These are phyloP conservation scores for Fusarium nygamai DNA, from an alignment of 2,329 filamentous ascomycete genomes.

Conservation along the genomic window DNA sequence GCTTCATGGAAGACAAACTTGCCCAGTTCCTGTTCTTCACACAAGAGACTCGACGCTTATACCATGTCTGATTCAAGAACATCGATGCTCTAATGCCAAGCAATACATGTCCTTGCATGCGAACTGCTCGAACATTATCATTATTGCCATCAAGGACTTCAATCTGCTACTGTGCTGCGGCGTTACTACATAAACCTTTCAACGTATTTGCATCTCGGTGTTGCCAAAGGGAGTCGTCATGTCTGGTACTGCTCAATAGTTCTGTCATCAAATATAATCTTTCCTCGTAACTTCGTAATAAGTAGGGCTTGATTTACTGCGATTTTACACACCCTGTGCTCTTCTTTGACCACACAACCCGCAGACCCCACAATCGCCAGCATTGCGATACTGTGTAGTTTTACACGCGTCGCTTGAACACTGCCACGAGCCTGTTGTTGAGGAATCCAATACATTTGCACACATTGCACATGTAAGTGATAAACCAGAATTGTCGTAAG, in stretches of 20 bases:
- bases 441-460: slow-evolving; percentile 71
- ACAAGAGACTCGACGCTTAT: not conserved
- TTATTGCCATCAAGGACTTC: not conserved
- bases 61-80: not conserved
- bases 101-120: not conserved
- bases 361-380: slow-evolving; percentile 74
- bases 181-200: not conserved
- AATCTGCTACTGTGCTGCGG: not conserved
- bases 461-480: slow-evolving; percentile 74
- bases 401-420: slow-evolving; percentile 68
- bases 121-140: not conserved
- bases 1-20: not conserved
- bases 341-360: slow-evolving; percentile 70
- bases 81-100: not conserved
- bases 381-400: slow-evolving; percentile 70
- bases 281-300: not conserved
- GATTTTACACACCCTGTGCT: slow-evolving; percentile 1
- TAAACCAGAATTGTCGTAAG: slow-evolving; percentile 66
- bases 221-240: not conserved
- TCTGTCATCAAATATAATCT: not conserved
- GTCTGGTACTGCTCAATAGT: not conserved
- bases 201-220: not conserved
- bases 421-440: slow-evolving; percentile 69
- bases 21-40: not conserved
- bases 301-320: not conserved